phyloP scores from a whole-genome alignment of 83 land plant species.

The Thuja plicata region DNA sequence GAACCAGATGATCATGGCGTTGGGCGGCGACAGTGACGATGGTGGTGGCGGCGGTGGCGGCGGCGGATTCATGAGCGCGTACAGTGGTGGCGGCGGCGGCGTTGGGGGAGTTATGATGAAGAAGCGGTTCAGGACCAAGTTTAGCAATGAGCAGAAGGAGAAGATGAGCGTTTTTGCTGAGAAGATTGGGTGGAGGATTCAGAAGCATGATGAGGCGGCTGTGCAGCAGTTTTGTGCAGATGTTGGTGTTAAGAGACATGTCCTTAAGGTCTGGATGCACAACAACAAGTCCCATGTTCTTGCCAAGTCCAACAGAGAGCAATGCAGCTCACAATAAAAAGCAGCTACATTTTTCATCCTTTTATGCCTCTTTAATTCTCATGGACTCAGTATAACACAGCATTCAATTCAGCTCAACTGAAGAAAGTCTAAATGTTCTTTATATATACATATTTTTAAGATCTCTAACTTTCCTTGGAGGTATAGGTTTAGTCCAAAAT shows the following conservation, averaged over 20 bases:
- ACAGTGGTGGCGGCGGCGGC: not conserved
- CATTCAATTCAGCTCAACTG: not conserved
- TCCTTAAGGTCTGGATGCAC: slow-evolving; percentile 14
- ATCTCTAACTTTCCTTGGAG: not conserved
- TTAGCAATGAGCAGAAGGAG: slow-evolving; percentile 9
- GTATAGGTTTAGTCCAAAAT: not conserved
- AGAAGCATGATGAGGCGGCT: slow-evolving; percentile 2
- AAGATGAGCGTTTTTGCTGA: slow-evolving; percentile 11
- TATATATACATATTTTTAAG: not conserved
- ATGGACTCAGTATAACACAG: not conserved
- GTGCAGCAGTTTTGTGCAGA: slow-evolving; percentile 16
- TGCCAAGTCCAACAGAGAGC: slow-evolving; percentile 4
- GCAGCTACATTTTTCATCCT: not conserved
- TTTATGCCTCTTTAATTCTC: not conserved
- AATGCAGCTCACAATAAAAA: not conserved
- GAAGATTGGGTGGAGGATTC: slow-evolving; percentile 15
- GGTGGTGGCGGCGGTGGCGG: not conserved
- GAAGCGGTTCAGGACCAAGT: slow-evolving; percentile 15
- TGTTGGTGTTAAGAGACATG: slow-evolving; percentile 3
- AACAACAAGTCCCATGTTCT: slow-evolving; percentile 15
- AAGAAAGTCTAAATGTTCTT: not conserved
- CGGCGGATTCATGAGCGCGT: not conserved
- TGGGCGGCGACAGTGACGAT: not conserved
- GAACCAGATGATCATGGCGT: not conserved
- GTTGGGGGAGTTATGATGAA: not conserved